Evolutionary conservation across 495 filamentous ascomycete species (phyloP), one percentile per base, ranked within the genome.

Genomic region (Hapsidospora chrysogenum): DNA sequence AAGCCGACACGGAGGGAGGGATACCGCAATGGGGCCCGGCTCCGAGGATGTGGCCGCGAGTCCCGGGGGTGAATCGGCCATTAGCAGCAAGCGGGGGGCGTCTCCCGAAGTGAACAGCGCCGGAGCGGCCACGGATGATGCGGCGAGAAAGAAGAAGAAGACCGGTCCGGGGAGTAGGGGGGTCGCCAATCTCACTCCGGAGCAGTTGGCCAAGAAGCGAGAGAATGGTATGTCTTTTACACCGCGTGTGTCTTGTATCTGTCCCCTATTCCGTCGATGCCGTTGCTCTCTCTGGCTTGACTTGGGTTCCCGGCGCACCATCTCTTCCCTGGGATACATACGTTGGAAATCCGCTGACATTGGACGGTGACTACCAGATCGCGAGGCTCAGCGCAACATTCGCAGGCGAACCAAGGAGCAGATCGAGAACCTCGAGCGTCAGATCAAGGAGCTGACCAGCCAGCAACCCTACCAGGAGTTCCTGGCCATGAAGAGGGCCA

Each of bases 341-440:
- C 35, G 17, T 27, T 10, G 36, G 36, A 41, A 42, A 15, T 30
- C 29, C n/a, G 38, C 7, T 4, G 40, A 16, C 26, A 26, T 37
- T 39, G 29, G 6, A 31, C 16, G 11, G 21, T 15, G 17, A 8
- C 4, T 10, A 7, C 17, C 41, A 64, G 61, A 89, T 46, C 74
- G 82, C 15, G 80, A 89, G 51, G 82, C 82, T 9, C 82, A 89
- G 49, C 68, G 80, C 34, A 80, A 80, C 14, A 89, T 85, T 38
- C 68, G 82, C 4, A 76, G 85, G 46, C 64, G 82, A 25, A 85
- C 79, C 16, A 81, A 76, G 43, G 60, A 65, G 19, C 75, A 80
- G 45, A 85, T 82, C 40, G 78, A 85, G 31, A 61, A 54, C 13
- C 60, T 84, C 38, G 53, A 61, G 45, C 49, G 39, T 13, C 46